Evolutionary conservation across 495 filamentous ascomycete genomes (phyloP).

Genomic region (Penicillium manginii): DNA sequence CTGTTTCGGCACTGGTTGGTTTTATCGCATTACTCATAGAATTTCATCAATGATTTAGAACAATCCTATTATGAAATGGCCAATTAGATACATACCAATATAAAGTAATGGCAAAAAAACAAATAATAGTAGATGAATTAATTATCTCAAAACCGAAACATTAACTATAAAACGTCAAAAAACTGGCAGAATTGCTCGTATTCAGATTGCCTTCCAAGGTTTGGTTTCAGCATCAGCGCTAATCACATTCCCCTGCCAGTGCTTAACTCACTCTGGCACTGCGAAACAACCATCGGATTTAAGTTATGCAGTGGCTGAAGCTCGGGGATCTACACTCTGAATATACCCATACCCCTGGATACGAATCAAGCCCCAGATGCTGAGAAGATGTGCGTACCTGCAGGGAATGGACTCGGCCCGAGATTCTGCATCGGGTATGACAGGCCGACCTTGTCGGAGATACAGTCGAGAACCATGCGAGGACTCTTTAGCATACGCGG

Average conservation of each 20-base stretch:
- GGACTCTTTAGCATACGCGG: background rate
- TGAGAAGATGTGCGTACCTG: background rate
- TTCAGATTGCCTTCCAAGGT: too few species aligned
- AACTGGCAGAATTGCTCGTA: too few species aligned
- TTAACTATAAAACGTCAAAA: too few species aligned
- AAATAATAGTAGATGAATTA: too few species aligned
- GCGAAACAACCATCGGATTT: background rate
- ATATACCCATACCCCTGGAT: background rate
- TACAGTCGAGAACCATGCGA: background rate
- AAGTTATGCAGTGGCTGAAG: background rate
- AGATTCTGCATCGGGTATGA: conserved; percentile 10
- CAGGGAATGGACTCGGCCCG: conserved; percentile 7
- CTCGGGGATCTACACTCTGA: background rate
- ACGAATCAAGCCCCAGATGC: background rate
- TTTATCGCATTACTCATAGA: background rate
- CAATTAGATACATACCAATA: background rate
- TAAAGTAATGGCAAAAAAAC: background rate
- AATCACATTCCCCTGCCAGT: too few species aligned
- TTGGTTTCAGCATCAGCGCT: too few species aligned
- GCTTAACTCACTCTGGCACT: too few species aligned
- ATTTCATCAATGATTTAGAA: background rate
- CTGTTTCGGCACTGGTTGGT: background rate
- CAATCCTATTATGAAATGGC: background rate
- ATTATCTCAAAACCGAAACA: too few species aligned
- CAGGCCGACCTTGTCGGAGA: background rate